Evolutionary conservation across 148 eudicot genomes (phyloP), one percentile per base, ranked within the genome.

Genomic region (Arctostaphylos glauca): DNA sequence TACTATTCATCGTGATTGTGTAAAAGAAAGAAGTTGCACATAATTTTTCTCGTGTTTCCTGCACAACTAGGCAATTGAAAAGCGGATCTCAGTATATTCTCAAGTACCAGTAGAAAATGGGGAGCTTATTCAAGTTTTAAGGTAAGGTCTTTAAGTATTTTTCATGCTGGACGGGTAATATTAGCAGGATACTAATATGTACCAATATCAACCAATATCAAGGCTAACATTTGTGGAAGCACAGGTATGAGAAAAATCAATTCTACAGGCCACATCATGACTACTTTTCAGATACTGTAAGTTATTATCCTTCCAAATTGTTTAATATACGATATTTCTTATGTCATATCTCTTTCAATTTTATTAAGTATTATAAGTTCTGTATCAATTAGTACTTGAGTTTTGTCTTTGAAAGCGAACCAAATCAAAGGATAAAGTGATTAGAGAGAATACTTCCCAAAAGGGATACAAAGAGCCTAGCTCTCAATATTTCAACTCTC

Each of bases 51-150:
- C 79, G n/a, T 68, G 23, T 80, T 67, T 38, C 74, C 70, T 77
- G 76, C 50, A 74, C 84, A 70, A 80, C 73, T 87, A 96, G 98
- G 95, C 94, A 75, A 96, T 96, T 83, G 98, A 96, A 88, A 93
- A 94, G 82, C 91, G 98, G 77, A 96, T 96, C 71, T 93, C 99
- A 86, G 94, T 94, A 31, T 94, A 90, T 87, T 91, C 98, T 83
- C 98, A 96, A 89, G 84, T 96, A 78, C 98, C 98, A 83, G 84
- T 88, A 47, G 98, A 94, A 83, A 96, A 96, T 86, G 98, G 98
- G 81, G 98, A 96, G 93, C 96, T 92, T 81, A 92, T 96, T 86
- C 98, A 96, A 88, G 94, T 96, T 79, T 84, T 96, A 56, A 89
- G 98, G 98, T 96, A 83, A 77, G 89, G 81, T 62, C 64, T 44